Base-by-base conservation (phyloP, 306 rosid genomes). In the Gastrolobium bilobum region DNA sequence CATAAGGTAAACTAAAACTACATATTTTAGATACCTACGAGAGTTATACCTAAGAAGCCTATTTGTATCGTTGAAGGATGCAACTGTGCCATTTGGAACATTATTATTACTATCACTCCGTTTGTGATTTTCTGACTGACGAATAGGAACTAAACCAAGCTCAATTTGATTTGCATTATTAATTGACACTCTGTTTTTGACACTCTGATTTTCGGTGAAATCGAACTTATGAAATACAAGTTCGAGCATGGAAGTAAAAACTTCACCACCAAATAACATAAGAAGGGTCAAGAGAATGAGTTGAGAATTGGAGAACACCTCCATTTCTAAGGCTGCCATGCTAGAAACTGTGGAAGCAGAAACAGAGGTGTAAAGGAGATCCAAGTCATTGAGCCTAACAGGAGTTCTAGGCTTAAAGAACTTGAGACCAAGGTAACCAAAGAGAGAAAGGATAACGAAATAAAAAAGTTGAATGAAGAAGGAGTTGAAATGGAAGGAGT, bases 291-390 rank as follows among this genome's bases (percentile, higher is more conserved):
- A 14, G 42, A 83, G 77, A 73, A 83, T 48, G 68, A 78, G 86
- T 51, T 85, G 87, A 0, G 58, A 75, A 46, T 79, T 61, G 37
- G 84, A 79, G 79, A 84, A 79, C 53, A 2, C 66, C 75, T 93
- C 93, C 93, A 91, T 92, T 82, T 94, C 95, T 0, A 91, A 20
- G 0, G 86, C 80, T 0, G 91, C 84, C 94, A 92, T 87, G 86
- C 98, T 94, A 9, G 98, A 92, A 20, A 87, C 89, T 0, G 97
- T 90, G 56, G 86, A 42, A 13, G 94, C 85, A 13, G 98, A 94
- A 68, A 91, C 97, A 3, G 96, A 85, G 2, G 97, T 92, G 88
- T 71, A 94, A 43, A 92, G 89, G 0, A 90, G 31, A 71, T 94
- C 91, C 1, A 89, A 3, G 26, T 79, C 51, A 0, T 65, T 78